Conservation (phyloP, 176 grass and related monocot species). For the Eragrostis curvula region DNA sequence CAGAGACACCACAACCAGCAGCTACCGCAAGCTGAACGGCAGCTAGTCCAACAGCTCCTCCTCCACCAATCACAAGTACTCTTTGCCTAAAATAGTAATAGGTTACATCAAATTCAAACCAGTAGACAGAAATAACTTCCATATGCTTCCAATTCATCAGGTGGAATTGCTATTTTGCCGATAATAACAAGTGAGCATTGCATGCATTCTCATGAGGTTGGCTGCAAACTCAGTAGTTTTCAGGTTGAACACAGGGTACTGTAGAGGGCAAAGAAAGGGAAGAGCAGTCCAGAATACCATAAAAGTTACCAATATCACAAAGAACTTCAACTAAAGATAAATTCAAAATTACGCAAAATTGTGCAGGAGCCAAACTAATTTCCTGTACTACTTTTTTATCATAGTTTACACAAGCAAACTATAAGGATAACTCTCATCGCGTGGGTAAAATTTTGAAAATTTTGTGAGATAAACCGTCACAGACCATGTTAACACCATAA, state of each 20-base stretch:
- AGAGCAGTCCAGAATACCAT: not conserved
- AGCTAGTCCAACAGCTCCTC: slow-evolving; percentile 88
- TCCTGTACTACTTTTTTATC: slow-evolving; percentile 7
- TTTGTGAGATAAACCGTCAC: not conserved
- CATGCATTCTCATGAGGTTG: not conserved
- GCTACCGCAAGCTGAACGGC: slow-evolving; percentile 84
- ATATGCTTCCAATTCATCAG: slow-evolving; percentile 23
- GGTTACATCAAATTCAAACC: not conserved
- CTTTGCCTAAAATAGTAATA: slow-evolving; percentile 67
- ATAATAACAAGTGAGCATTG: slow-evolving; percentile 3
- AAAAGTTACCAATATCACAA: not conserved
- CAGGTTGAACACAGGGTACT: not conserved
- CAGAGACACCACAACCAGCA: slow-evolving; percentile 72
- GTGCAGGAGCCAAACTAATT: not conserved
- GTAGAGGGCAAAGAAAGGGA: slow-evolving; percentile 11
- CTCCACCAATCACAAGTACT: slow-evolving; percentile 91
- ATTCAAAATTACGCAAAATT: not conserved
- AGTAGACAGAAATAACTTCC: slow-evolving; percentile 22
- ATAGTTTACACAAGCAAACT: not conserved
- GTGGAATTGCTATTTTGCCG: not conserved
- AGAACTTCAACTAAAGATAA: not conserved
- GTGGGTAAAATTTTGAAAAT: not conserved
- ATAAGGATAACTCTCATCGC: not conserved
- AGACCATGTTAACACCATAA: not conserved
- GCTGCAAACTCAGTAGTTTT: slow-evolving; percentile 10